Evolutionary conservation across 148 eudicot species (phyloP).

Genomic region (Spergularia bocconei): DNA sequence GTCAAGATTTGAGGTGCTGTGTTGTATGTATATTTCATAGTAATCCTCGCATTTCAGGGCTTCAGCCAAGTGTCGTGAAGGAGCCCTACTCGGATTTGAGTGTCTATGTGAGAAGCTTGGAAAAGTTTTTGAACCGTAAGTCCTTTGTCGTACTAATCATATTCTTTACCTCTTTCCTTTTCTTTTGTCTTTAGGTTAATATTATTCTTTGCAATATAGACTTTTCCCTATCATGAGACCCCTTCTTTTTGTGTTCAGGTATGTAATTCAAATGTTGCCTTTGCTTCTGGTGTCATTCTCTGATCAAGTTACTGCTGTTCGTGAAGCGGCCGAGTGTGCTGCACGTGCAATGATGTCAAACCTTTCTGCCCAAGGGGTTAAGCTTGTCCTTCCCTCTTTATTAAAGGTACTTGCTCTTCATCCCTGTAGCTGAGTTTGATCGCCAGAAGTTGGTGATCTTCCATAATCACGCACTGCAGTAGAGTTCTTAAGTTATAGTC

Average conservation of each 20-base stretch:
- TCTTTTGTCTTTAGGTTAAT: neutral
- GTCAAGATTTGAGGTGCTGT: neutral
- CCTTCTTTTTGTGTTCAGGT: constrained; percentile 41
- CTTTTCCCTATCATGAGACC: neutral
- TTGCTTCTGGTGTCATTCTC: constrained; percentile 88
- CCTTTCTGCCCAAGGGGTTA: constrained; percentile 91
- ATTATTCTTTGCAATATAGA: neutral
- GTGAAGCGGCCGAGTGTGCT: constrained; percentile 98
- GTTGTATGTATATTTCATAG: neutral
- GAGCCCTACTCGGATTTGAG: constrained; percentile 88
- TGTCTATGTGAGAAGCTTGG: constrained; percentile 99
- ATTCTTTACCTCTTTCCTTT: neutral
- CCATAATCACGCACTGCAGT: neutral
- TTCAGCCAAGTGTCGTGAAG: constrained; percentile 92
- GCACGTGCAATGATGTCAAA: constrained; percentile 99
- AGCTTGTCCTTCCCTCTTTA: constrained; percentile 92
- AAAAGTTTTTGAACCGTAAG: constrained; percentile 94
- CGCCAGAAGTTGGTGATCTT: neutral
- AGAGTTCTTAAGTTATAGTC: too few relatives aligned
- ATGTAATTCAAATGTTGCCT: constrained; percentile 90
- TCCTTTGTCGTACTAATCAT: neutral
- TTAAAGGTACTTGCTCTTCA: constrained; percentile 53
- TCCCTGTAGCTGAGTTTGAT: neutral
- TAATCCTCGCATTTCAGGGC: constrained; percentile 41
- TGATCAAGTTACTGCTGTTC: constrained; percentile 97